phyloP scores from a whole-genome alignment of 768 basidiomycete species.

The Collybia nuda region DNA sequence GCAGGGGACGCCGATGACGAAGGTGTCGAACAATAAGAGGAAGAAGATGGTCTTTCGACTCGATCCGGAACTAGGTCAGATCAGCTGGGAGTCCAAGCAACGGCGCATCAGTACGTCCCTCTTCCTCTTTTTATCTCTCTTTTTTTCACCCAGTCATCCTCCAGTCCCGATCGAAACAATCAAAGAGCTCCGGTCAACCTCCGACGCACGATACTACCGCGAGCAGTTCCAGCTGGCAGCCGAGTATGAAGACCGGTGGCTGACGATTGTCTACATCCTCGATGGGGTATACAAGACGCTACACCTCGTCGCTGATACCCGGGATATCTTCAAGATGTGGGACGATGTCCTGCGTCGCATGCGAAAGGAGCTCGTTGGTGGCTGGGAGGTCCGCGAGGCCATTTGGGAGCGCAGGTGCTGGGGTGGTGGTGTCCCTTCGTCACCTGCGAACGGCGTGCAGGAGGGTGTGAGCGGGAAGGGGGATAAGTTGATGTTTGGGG shows the following conservation, averaged over 20 bases:
- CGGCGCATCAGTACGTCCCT: slow-evolving; percentile 51
- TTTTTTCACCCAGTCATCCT: background rate
- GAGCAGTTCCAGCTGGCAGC: slow-evolving; percentile 64
- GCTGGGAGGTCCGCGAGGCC: slow-evolving; percentile 59
- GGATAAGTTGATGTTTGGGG: slow-evolving; percentile 66
- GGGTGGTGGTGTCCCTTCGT: slow-evolving; percentile 21
- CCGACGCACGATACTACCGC: slow-evolving; percentile 70
- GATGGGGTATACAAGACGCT: slow-evolving; percentile 82
- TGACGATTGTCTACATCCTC: slow-evolving; percentile 82
- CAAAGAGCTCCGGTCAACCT: slow-evolving; percentile 79
- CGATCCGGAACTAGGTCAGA: slow-evolving; percentile 74
- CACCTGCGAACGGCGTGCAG: too few species aligned
- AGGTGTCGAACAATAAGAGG: slow-evolving; percentile 74
- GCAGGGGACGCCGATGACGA: slow-evolving; percentile 69
- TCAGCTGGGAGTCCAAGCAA: slow-evolving; percentile 70
- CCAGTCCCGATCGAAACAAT: slow-evolving; percentile 85
- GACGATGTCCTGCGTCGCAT: slow-evolving; percentile 63
- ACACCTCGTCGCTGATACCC: slow-evolving; percentile 75
- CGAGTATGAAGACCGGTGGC: slow-evolving; percentile 71
- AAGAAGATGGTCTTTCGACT: slow-evolving; percentile 68
- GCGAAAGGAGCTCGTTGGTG: slow-evolving; percentile 67
- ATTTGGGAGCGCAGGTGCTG: slow-evolving; percentile 85
- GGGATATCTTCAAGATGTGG: slow-evolving; percentile 46
- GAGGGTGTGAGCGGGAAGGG: slow-evolving; percentile 63
- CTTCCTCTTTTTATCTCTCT: slow-evolving; percentile 6